Evolutionary conservation across 179 eudicot species (phyloP).

Genomic region (Corrigiola litoralis): DNA sequence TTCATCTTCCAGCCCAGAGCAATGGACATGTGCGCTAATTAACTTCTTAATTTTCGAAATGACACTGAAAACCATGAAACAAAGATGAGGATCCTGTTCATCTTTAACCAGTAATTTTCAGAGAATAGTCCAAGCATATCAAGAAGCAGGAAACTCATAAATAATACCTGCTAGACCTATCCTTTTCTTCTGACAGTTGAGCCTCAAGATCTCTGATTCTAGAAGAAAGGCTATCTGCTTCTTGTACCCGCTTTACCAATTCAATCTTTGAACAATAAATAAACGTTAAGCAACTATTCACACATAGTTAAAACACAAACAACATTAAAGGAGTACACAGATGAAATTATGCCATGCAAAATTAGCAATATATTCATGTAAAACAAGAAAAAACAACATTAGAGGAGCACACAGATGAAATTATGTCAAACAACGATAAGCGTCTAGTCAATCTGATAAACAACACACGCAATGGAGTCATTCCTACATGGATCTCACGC

Average conservation of each 20-base stretch:
- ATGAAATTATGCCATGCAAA: too few relatives aligned
- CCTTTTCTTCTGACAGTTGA: slow-evolving; percentile 68
- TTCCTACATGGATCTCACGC: too few relatives aligned
- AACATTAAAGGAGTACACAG: too few relatives aligned
- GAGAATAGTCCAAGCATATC: background rate
- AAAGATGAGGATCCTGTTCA: background rate
- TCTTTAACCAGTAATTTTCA: background rate
- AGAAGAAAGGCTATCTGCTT: slow-evolving; percentile 57
- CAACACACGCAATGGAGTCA: too few relatives aligned
- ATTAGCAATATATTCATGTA: too few relatives aligned
- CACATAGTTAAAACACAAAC: too few relatives aligned
- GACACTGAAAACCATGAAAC: slow-evolving; percentile 40
- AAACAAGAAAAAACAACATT: too few relatives aligned
- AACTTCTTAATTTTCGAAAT: slow-evolving; percentile 64
- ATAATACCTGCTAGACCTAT: slow-evolving; percentile 51
- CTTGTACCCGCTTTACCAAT: slow-evolving; percentile 55
- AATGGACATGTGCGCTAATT: slow-evolving; percentile 52
- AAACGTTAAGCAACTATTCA: background rate
- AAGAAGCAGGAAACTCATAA: background rate
- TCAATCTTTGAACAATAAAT: slow-evolving; percentile 38
- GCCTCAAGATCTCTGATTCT: slow-evolving; percentile 63
- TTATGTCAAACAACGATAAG: too few relatives aligned
- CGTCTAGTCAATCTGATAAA: too few relatives aligned
- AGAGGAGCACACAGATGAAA: too few relatives aligned
- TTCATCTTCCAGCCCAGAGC: slow-evolving; percentile 63